Evolutionary conservation across 257 asterid genomes (phyloP).

Genomic region (Lycium barbarum): DNA sequence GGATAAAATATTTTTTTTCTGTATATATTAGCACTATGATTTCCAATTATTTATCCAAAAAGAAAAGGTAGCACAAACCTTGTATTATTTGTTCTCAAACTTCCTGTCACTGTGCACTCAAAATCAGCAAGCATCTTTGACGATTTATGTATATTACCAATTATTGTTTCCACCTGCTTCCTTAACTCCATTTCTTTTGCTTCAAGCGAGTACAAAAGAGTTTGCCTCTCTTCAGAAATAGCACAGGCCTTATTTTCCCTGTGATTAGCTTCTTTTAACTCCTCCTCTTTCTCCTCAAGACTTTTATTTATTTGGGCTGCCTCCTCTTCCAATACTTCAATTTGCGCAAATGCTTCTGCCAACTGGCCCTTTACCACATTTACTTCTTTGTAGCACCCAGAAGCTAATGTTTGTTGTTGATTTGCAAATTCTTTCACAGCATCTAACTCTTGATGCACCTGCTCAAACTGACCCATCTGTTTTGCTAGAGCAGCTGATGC

Average conservation of each 20-base stretch:
- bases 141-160: slow-evolving; percentile 41
- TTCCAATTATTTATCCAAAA: neutral
- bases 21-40: neutral
- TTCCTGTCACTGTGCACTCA: slow-evolving; percentile 57
- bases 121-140: slow-evolving; percentile 56
- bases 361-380: slow-evolving; percentile 50
- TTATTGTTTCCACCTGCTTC: slow-evolving; percentile 55
- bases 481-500: slow-evolving; percentile 51
- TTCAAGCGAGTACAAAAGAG: slow-evolving; percentile 47
- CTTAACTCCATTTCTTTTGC: slow-evolving; percentile 54
- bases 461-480: slow-evolving; percentile 57
- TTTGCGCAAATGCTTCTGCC: slow-evolving; percentile 55
- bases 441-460: slow-evolving; percentile 55
- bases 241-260: slow-evolving; percentile 45
- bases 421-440: slow-evolving; percentile 52
- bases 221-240: slow-evolving; percentile 59
- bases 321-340: slow-evolving; percentile 47
- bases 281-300: slow-evolving; percentile 48
- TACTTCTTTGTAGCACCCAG: slow-evolving; percentile 49
- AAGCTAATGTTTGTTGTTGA: slow-evolving; percentile 48
- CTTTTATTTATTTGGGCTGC: slow-evolving; percentile 45
- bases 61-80: slow-evolving; percentile 54
- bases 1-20: neutral
- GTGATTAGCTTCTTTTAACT: slow-evolving; percentile 50
- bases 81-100: slow-evolving; percentile 41